phyloP scores from a whole-genome alignment of 768 basidiomycete species.

The Rhizopogon vinicolor region DNA sequence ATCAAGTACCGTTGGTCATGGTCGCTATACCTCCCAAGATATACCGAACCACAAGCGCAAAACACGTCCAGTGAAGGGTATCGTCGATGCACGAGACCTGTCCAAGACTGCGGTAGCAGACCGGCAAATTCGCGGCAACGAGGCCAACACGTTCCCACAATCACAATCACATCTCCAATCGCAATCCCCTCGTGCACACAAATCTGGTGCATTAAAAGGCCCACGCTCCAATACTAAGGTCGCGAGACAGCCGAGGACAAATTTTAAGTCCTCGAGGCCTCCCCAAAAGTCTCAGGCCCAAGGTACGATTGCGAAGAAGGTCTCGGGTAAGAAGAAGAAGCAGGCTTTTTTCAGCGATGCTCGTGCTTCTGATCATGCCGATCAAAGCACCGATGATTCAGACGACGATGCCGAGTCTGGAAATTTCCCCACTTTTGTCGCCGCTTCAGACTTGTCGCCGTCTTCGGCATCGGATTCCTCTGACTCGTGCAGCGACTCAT shows the following conservation, averaged over 20 bases:
- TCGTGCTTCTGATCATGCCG: conserved; percentile 24
- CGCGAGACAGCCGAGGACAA: conserved; percentile 19
- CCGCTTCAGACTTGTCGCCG: conserved; percentile 54
- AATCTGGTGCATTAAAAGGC: conserved; percentile 18
- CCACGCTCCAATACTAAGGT: conserved; percentile 18
- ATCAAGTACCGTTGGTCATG: conserved; percentile 26
- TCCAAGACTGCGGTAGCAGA: conserved; percentile 12
- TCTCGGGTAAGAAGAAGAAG: conserved; percentile 16
- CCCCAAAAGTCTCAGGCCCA: conserved; percentile 34
- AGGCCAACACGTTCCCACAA: conserved; percentile 29
- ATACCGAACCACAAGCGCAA: conserved; percentile 37
- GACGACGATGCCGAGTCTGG: conserved; percentile 28
- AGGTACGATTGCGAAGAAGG: conserved; percentile 27
- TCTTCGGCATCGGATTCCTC: conserved; percentile 44
- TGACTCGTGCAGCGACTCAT: conserved; percentile 28
- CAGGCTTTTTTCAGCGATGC: conserved; percentile 11
- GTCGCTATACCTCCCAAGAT: conserved; percentile 13
- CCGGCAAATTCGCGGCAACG: conserved; percentile 25
- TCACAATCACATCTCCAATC: conserved; percentile 32
- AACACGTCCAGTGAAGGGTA: conserved; percentile 53
- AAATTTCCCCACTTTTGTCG: conserved; percentile 64
- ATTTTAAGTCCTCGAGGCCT: conserved; percentile 28
- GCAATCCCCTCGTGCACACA: conserved; percentile 11
- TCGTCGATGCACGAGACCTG: conserved; percentile 28
- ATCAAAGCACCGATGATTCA: conserved; percentile 26